Evolutionary conservation across 176 grass and related monocot genomes (phyloP), one percentile per base, ranked within the genome.

Genomic region (Carex kokanica): DNA sequence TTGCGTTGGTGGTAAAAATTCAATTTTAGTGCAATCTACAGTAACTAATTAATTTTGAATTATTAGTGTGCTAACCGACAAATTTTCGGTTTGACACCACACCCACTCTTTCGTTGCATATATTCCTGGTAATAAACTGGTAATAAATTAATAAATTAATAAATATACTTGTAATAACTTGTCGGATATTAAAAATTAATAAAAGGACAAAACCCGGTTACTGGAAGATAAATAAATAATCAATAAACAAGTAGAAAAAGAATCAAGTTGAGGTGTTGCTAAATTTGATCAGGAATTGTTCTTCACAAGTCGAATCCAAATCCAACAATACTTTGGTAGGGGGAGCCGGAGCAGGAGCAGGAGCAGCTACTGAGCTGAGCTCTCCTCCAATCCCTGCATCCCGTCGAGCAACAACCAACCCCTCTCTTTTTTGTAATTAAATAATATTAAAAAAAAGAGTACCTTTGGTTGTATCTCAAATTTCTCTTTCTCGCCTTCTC

Each of bases 221-320:
- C 24, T 55, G 24, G 24, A 56, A 14, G 23, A n/a, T 25, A 71
- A 12, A 72, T 21, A 21, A 43, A 21, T 24, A 51, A 12, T 1
- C 56, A 73, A 13, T 53, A 29, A 75, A 51, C 20, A 61, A 61
- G 20, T 61, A 25, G 8, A 74, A 53, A 75, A 38, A 38, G 13
- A 43, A 54, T 16, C 6, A 14, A 47, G 11, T 18, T 21, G 69
- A 47, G 1, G 41, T 23, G n/a, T 49, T 74, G 70, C 45, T 9
- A 77, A 55, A 77, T 55, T 75, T 54, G 45, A 54, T 75, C 72
- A 17, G 0, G 25, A 74, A 75, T 17, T 49, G 40, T 73, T 71
- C 38, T 43, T 53, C 47, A 17, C 0, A 78, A 55, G 13, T 31
- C 51, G 56, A 75, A 52, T 53, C 43, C 71, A 74, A 74, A 24